These are phyloP conservation scores for Penicillium polonicum DNA, from an alignment of 2,329 filamentous ascomycete genomes.

Conservation along the genomic window DNA sequence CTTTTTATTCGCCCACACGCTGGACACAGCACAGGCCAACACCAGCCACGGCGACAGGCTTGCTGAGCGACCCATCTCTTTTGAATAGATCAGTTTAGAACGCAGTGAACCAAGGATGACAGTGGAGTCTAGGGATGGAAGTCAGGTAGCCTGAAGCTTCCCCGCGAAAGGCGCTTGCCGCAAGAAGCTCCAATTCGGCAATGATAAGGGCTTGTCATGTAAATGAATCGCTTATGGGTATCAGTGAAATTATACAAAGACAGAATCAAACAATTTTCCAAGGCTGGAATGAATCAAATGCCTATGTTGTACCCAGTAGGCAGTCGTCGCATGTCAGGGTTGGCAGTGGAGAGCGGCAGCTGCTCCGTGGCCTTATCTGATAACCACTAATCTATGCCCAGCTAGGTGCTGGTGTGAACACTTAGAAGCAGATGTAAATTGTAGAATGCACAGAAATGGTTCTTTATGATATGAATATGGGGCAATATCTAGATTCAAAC, in stretches of 20 bases:
- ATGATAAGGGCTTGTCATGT: neutral
- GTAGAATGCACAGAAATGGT: neutral
- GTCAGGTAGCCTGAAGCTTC: constrained; percentile 4
- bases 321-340: constrained; percentile 2
- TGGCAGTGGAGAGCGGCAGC: constrained; percentile 16
- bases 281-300: neutral
- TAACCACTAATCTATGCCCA: constrained; percentile 8
- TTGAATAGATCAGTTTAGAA: neutral
- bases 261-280: neutral
- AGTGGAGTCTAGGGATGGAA: neutral
- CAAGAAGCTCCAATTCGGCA: constrained; percentile 1
- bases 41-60: constrained; percentile 31
- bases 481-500: too few relatives aligned
- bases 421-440: neutral
- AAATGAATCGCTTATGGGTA: neutral
- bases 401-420: neutral
- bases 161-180: neutral
- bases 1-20: constrained; percentile 53
- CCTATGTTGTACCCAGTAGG: neutral
- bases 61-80: constrained; percentile 28
- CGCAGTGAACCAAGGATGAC: neutral
- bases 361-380: constrained; percentile 32
- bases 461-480: neutral
- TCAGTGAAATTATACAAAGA: neutral
- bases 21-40: constrained; percentile 32